Conservation (phyloP, 2,329 filamentous ascomycete species). For the Diaporthe destruens region DNA sequence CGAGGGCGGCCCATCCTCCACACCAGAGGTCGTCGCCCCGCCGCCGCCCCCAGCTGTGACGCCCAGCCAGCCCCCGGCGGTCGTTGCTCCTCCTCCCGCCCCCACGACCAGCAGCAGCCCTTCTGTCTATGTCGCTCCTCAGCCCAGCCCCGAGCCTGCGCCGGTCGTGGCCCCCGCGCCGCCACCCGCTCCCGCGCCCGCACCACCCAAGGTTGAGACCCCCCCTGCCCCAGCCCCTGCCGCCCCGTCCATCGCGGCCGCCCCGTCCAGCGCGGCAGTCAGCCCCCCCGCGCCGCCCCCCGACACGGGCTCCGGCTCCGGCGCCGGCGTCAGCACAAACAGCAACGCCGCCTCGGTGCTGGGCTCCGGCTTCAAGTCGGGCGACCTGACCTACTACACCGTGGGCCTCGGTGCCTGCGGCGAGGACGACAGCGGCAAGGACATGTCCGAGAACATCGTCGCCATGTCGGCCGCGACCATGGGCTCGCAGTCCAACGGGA, state of each 20-base stretch:
- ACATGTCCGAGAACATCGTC: conserved; percentile 70
- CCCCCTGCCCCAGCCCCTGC: conserved; percentile 28
- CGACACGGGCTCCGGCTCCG: conserved; percentile 44
- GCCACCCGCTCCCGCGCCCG: conserved; percentile 11
- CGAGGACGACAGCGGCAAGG: conserved; percentile 67
- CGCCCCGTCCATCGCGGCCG: conserved; percentile 47
- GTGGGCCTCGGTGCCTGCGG: conserved; percentile 79
- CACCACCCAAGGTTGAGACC: conserved; percentile 39
- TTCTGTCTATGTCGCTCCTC: conserved; percentile 43
- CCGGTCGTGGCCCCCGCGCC: neutral
- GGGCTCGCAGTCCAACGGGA: conserved; percentile 72
- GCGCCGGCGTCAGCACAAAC: conserved; percentile 44
- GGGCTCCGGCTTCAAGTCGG: conserved; percentile 57
- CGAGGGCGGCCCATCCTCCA: conserved; percentile 46
- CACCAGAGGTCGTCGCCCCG: conserved; percentile 48
- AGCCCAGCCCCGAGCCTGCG: conserved; percentile 46
- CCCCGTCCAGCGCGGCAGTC: conserved; percentile 47
- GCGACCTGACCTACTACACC: conserved; percentile 81
- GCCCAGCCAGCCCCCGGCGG: conserved; percentile 20
- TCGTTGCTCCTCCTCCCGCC: conserved; percentile 43
- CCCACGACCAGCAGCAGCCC: conserved; percentile 48
- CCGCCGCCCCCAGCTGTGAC: conserved; percentile 19
- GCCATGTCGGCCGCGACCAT: conserved; percentile 77
- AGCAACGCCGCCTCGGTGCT: conserved; percentile 46
- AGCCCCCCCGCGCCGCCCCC: conserved; percentile 45